Evolutionary conservation across 2,329 filamentous ascomycete species (phyloP), one percentile per base, ranked within the genome.

Genomic region (Cryphonectria naterciae): DNA sequence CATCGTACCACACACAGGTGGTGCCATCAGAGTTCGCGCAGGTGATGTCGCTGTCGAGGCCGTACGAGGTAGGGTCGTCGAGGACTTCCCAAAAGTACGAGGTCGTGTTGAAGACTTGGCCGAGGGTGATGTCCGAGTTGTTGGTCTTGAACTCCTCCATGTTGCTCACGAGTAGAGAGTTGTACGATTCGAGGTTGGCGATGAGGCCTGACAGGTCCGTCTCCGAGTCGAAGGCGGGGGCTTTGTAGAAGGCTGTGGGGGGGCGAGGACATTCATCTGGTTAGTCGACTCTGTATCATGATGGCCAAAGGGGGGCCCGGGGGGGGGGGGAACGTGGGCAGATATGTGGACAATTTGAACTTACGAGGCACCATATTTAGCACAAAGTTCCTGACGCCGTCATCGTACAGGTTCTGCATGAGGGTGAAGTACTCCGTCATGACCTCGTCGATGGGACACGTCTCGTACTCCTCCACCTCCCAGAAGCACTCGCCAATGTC

Each of bases 401-500:
- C 68, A 62, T 70, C 58, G 46, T 72, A 72, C 28, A 72, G 37
- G 62, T 68, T 66, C 35, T 72, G 71, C 54, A 72, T 22, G 15
- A 72, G 37, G 11, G 32, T 62, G 39, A 72, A 72, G 62, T 72
- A 72, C 62, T 72, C 32, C 2, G 71, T 63, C 65, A 70, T 65
- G 15, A 65, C 71, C 17, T 68, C 68, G 49, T 72, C 68, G 22
- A 72, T 70, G 15, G 71, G 71, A 56, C 71, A 72, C 2, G 62
- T 72, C 10, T 64, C 37, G 19, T 61, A 61, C 46, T 41, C n/a
- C 11, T 60, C 43, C 49, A 61, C 61, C 49, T 70, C 56, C 71
- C 71, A 72, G 56, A 72, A 72, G 46, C 71, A 72, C 64, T 72
- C 43, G 41, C 71, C 71, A 49, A 72, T 68, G 5, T 72, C 71